phyloP scores from a whole-genome alignment of 768 basidiomycete genomes.

The Trametes cubensis region DNA sequence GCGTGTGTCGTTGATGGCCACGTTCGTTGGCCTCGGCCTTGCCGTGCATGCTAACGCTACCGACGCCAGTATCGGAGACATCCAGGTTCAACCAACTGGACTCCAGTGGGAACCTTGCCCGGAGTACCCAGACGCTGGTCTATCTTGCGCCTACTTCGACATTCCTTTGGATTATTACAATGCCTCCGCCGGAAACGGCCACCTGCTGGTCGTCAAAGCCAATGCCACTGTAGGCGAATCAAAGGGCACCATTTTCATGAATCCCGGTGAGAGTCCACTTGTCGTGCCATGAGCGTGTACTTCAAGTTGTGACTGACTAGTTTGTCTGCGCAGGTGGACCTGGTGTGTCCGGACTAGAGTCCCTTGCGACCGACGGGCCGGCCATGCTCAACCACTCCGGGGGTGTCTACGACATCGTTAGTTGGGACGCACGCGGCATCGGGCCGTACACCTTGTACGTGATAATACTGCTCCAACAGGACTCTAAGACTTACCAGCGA shows the following conservation, averaged over 20 bases:
- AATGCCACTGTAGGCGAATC: not conserved
- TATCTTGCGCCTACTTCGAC: constrained; percentile 16
- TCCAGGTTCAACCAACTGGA: no score
- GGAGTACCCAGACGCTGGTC: not conserved
- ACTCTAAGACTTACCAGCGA: not conserved
- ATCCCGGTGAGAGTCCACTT: constrained; percentile 11
- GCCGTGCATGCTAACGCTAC: no score
- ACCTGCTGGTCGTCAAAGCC: constrained; percentile 17
- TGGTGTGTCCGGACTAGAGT: constrained; percentile 16
- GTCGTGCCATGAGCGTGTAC: not conserved
- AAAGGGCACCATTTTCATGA: constrained; percentile 17
- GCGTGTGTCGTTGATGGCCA: not conserved
- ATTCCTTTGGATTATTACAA: constrained; percentile 22
- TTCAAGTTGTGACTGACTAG: not conserved
- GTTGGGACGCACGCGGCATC: constrained; percentile 21
- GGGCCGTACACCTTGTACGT: constrained; percentile 21
- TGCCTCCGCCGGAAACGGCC: constrained; percentile 11
- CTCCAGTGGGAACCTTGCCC: constrained; percentile 12
- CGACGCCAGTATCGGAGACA: not conserved
- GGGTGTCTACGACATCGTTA: constrained; percentile 20
- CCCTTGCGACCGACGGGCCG: constrained; percentile 2
- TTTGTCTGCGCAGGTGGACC: constrained; percentile 9
- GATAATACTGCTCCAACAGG: no score
- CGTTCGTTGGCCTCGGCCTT: not conserved
- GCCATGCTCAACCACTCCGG: constrained; percentile 11